Percentiles rank a stretch among this genome's conserved stretches.
These are phyloP conservation scores for Ustilaginoidea virens DNA, from an alignment of 2,329 filamentous ascomycete species.

Conservation along the genomic window DNA sequence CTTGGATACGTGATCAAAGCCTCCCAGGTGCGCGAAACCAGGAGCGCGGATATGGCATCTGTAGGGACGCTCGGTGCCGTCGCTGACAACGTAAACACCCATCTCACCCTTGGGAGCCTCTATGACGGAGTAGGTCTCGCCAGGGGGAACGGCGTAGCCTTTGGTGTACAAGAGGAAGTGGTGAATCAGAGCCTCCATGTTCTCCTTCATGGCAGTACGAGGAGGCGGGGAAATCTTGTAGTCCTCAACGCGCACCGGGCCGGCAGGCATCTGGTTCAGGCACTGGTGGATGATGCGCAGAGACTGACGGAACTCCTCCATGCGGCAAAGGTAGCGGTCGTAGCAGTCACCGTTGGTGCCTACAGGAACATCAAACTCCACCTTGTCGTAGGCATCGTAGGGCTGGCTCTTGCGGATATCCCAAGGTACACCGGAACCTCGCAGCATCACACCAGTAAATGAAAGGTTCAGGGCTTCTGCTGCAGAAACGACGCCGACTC, in stretches of 20 bases:
- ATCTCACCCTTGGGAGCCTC: conserved; percentile 99
- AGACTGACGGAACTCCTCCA: conserved; percentile 98
- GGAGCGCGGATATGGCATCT: conserved; percentile 94
- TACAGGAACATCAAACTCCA: conserved; percentile 96
- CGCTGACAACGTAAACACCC: conserved; percentile 92
- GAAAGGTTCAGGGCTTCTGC: conserved; percentile 93
- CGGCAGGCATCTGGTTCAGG: conserved; percentile 95
- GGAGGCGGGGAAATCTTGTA: conserved; percentile 97
- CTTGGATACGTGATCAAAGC: conserved; percentile 84
- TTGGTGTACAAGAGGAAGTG: conserved; percentile 99
- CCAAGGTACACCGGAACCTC: conserved; percentile 90
- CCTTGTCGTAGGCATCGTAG: conserved; percentile 94
- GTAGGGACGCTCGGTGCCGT: conserved; percentile 92
- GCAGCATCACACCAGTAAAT: conserved; percentile 95
- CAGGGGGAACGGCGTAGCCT: conserved; percentile 91
- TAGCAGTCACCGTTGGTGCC: conserved; percentile 98
- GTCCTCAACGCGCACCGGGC: conserved; percentile 89
- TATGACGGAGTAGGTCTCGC: conserved; percentile 94
- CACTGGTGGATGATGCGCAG: conserved; percentile 98
- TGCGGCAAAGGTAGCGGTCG: conserved; percentile 95
- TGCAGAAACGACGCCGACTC: conserved; percentile 80
- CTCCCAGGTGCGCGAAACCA: conserved; percentile 86
- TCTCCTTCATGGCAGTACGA: conserved; percentile 98
- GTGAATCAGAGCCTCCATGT: conserved; percentile 99
- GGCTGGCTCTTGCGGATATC: conserved; percentile 94